These are phyloP conservation scores for Leptographium procerum DNA, from an alignment of 2,329 filamentous ascomycete species.

Conservation along the genomic window DNA sequence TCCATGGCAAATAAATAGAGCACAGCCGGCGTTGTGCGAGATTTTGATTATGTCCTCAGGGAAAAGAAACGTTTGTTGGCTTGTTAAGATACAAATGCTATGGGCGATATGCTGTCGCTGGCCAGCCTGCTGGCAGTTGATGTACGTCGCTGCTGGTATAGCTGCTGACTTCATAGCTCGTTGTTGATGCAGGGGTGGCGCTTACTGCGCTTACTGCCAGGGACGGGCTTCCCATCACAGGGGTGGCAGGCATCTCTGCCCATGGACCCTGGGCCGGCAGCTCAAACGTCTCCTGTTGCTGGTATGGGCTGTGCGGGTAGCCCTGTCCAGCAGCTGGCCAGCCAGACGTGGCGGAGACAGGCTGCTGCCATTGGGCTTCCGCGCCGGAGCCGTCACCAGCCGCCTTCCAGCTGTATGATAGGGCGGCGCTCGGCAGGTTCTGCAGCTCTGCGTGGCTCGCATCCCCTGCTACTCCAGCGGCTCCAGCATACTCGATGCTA, in stretches of 20 bases:
- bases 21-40: neutral
- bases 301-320: neutral
- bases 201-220: neutral
- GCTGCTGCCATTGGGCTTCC: neutral
- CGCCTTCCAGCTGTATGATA: neutral
- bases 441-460: neutral
- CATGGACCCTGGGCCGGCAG: neutral
- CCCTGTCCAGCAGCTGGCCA: neutral
- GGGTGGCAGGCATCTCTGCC: neutral
- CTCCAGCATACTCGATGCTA: neutral
- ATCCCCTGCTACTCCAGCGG: neutral
- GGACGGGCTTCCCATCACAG: neutral
- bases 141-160: neutral
- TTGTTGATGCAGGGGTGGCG: neutral
- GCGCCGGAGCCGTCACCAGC: neutral
- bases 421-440: no score
- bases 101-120: neutral
- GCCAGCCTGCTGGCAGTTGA: neutral
- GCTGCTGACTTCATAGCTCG: neutral
- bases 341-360: no score
- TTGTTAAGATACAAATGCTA: neutral
- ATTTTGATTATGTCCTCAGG: neutral
- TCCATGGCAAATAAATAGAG: neutral
- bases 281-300: neutral
- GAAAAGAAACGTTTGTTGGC: neutral